These are phyloP conservation scores for Pulicaria dysenterica DNA, from an alignment of 129 eudicot species.

Conservation along the genomic window DNA sequence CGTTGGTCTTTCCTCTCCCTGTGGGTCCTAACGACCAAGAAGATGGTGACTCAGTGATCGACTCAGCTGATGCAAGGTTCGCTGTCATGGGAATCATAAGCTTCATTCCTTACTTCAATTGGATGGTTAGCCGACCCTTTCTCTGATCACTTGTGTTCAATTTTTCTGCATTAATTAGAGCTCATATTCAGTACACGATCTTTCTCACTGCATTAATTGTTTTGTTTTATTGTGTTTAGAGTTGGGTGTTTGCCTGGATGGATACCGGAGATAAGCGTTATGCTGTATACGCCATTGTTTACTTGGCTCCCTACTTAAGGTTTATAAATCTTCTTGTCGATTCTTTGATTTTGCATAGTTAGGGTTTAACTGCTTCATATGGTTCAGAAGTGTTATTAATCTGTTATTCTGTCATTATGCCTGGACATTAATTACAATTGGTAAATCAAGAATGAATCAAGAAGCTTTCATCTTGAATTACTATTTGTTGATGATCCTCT, in stretches of 20 bases:
- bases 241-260: conserved; percentile 98
- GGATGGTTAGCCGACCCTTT: conserved; percentile 61
- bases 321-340: conserved; percentile 18
- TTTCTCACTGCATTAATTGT: neutral
- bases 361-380: neutral
- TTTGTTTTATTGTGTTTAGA: conserved; percentile 43
- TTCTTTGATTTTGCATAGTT: neutral
- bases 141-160: no score
- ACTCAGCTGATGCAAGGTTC: conserved; percentile 71
- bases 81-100: conserved; percentile 95
- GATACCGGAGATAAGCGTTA: conserved; percentile 81
- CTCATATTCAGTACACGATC: no score
- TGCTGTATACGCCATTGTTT: conserved; percentile 73
- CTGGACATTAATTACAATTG: neutral
- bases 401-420: conserved; percentile 1
- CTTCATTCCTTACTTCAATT: conserved; percentile 94
- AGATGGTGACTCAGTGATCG: conserved; percentile 58
- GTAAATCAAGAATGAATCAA: no score
- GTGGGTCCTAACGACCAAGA: conserved; percentile 49
- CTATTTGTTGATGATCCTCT: no score
- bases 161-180: no score
- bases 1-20: conserved; percentile 60
- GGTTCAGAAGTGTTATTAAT: neutral
- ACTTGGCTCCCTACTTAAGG: conserved; percentile 94
- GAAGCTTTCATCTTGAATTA: no score